Evolutionary conservation across 176 grass and related monocot species (phyloP), one percentile per base, ranked within the genome.

Genomic region (Aegilops longissima): DNA sequence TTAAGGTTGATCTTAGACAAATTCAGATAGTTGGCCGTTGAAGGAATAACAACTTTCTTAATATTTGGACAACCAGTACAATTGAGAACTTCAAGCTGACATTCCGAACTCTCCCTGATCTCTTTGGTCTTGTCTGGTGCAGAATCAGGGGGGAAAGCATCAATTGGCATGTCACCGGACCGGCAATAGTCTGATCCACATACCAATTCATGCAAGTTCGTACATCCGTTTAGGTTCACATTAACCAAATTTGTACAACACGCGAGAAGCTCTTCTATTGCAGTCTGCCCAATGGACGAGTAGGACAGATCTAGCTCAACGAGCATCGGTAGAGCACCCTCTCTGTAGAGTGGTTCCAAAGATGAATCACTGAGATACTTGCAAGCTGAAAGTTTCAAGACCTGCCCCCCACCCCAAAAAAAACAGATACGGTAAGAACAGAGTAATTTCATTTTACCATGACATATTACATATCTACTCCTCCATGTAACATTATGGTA

Each of bases 1-100:
- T 99, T 99, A 80, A 99, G 92, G 86, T 96, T 99, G 76, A 99
- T 94, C 90, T 96, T 94, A 14, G 92, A 94, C 54, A 99, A 80
- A 88, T 89, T 72, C 24, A 85, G 77, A 88, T 88, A 96, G 74
- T 94, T 93, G 27, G 85, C 85, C 78, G 77, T 82, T 12, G 90
- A 91, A 87, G 97, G 85, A 88, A 99, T 90, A 70, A 88, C 64
- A 80, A 96, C 89, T 94, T 94, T 99, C 78, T 89, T 96, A 78
- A 99, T 90, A 78, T 94, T 99, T 79, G 94, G 94, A 75, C 97
- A 99, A 13, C 97, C 97, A 14, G 97, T 99, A 83, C 94, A 99
- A 29, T 90, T 96, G 38, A 99, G 84, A 92, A 96, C 87, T 89
- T 99, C 90, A 83, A 99, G 92, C 75, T 90, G 86, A 80, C 78